Evolutionary conservation across 2,329 filamentous ascomycete genomes (phyloP), one percentile per base, ranked within the genome.

Genomic region (Fusarium luffae): DNA sequence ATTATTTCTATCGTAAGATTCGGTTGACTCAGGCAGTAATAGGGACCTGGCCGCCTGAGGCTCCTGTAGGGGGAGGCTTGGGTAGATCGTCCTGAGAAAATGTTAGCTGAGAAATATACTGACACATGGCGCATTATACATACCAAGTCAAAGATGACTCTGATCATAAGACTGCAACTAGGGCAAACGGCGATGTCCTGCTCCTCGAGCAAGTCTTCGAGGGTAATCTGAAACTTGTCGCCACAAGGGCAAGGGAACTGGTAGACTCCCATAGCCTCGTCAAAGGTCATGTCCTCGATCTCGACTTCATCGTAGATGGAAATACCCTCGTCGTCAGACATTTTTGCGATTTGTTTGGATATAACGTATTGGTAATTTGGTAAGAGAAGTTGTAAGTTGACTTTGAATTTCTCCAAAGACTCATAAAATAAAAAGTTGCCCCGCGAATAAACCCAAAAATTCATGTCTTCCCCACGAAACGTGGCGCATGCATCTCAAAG

Each of bases 201-300:
- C 68, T 93, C 93, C 77, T 98, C 94, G 61, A 90, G 88, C 75
- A 99, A 84, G 79, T 98, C 94, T 58, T 86, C 89, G 59, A 98
- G 89, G 21, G 88, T 88, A 77, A 96, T 98, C 83, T 98, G 93
- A 83, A 99, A 99, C 64, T 93, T 89, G 83, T 99, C 96, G 83
- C 96, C 96, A 82, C 96, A 99, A 2, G 96, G 96, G 79, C 96
- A 99, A 16, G 96, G 96, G 80, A 97, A 97, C 82, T 95, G 92
- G 84, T 97, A 99, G 74, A 97, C 91, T 79, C 97, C 91, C 42
- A 94, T 87, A 6, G 86, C 85, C 48, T 89, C 83, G 80, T 98
- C 94, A 79, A 89, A 98, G 76, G 92, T 96, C 94, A 98, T 97
- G 82, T 99, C 96, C 81, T 98, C 95, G 83, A 98, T 98, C 80